Base-by-base conservation (phyloP, 441 rosid species). In the Erodium moschatum region DNA sequence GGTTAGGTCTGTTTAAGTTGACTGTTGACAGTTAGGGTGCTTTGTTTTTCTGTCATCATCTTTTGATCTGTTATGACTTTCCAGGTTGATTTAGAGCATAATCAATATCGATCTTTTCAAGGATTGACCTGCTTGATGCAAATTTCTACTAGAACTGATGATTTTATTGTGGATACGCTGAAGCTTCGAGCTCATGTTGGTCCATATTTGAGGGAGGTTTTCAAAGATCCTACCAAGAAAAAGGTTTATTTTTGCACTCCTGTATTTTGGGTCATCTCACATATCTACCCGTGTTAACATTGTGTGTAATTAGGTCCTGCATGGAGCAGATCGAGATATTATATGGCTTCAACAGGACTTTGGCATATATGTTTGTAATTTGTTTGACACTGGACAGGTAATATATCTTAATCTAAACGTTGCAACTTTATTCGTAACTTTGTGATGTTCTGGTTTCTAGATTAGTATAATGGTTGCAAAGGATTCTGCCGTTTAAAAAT, bases 351-450 rank as follows among this genome's bases (percentile, higher is more conserved):
- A 94, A 77, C 83, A 86, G 74, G 97, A 91, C 80, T 94, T 94
- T 52, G 97, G 97, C 79, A 90, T 94, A 82, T 91, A 94, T 68
- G 62, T 91, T 27, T 91, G 97, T 87, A 94, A 94, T 79, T 77
- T 94, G 82, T 94, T 94, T 81, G 99, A 91, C 80, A 91, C 99
- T 50, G 97, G 97, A 83, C 97, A 91, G 99, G 99, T 94, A 69
- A 38, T 38, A 38, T 73, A 9, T 24, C 4, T 16, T 13, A 24
- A 24, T 61, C 65, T 24, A n/a, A 24, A 27, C 15, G 5, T 11
- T 61, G 35, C 35, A 61, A 61, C 18, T 1, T 27, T 61, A 61
- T 56, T 19, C 8, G 13, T 44, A 9, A 44, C 11, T 2, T 44
- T 48, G 56, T 48, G 56, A 4, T 48, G 18, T 44, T 44, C 50